Conservation (phyloP, 31 red algal genomes). For the Odonthalia washingtoniensis region DNA sequence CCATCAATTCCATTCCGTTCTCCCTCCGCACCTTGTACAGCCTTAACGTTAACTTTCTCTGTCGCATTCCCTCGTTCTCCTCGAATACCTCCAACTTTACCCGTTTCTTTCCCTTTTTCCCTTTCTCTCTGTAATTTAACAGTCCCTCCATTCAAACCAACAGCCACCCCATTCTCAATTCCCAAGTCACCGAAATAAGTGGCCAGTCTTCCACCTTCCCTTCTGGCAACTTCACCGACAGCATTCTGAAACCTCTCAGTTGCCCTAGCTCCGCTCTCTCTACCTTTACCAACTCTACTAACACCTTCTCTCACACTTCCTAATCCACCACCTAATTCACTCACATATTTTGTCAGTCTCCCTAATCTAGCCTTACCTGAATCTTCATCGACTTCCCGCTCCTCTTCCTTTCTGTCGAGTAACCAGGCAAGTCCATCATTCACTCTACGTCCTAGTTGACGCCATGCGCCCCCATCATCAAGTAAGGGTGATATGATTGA, state of each 20-base stretch:
- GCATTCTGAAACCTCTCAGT: conserved; percentile 43
- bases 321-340: conserved; percentile 49
- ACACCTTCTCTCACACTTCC: conserved; percentile 31
- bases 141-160: too few species aligned
- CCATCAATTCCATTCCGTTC: too few species aligned
- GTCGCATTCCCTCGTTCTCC: too few species aligned
- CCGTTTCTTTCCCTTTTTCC: too few species aligned
- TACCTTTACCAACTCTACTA: conserved; percentile 20
- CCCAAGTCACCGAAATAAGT: conserved; percentile 9
- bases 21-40: too few species aligned
- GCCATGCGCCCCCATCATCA: conserved; percentile 26
- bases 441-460: conserved; percentile 49
- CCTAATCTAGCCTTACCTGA: conserved; percentile 61
- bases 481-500: conserved; percentile 18
- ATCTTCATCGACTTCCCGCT: conserved; percentile 16
- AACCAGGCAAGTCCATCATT: conserved; percentile 73
- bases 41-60: too few species aligned
- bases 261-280: conserved; percentile 24
- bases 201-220: conserved; percentile 69
- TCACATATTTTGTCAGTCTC: conserved; percentile 63
- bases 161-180: too few species aligned
- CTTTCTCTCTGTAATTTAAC: too few species aligned
- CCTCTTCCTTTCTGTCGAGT: conserved; percentile 39
- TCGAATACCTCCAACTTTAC: too few species aligned
- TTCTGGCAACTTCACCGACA: conserved; percentile 35